Conservation (phyloP, 2,329 filamentous ascomycete genomes). For the Cladosporium sp. region DNA sequence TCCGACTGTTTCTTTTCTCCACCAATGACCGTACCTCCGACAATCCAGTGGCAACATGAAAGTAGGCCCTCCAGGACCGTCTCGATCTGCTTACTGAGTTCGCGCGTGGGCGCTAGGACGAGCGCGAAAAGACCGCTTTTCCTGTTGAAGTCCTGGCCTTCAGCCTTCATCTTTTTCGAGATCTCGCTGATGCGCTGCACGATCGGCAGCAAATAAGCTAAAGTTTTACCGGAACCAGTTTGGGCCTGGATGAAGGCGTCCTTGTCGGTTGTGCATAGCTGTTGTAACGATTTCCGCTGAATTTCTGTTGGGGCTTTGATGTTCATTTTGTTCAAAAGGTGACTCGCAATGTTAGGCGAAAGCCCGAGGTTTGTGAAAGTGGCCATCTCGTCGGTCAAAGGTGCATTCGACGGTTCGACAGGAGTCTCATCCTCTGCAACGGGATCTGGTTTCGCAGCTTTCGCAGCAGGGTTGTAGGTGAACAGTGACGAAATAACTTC, state of each 20-base stretch:
- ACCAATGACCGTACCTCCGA: conserved; percentile 76
- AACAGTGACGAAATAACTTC: conserved; percentile 82
- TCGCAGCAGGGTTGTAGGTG: conserved; percentile 75
- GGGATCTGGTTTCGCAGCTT: conserved; percentile 48
- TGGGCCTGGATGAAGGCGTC: conserved; percentile 97
- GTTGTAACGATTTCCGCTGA: conserved; percentile 79
- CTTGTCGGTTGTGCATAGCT: conserved; percentile 70
- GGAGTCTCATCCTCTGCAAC: conserved; percentile 42
- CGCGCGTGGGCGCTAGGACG: conserved; percentile 86
- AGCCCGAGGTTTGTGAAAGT: conserved; percentile 84
- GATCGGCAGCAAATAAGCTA: conserved; percentile 91
- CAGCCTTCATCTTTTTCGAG: conserved; percentile 46
- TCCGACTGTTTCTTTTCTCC: conserved; percentile 73
- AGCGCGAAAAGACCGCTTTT: conserved; percentile 90
- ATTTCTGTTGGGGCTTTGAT: conserved; percentile 91
- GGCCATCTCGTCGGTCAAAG: conserved; percentile 72
- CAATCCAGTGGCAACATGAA: conserved; percentile 87
- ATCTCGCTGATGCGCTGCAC: conserved; percentile 81
- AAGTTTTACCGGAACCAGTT: conserved; percentile 93
- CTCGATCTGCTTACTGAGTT: conserved; percentile 90
- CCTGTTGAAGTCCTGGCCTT: conserved; percentile 56
- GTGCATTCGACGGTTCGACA: conserved; percentile 80
- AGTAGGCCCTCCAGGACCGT: conserved; percentile 78
- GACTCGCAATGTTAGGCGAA: conserved; percentile 70
- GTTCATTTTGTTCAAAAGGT: conserved; percentile 76